Conservation (phyloP, 192 early-diverging fungal genomes). For the Funneliformis geosporum region DNA sequence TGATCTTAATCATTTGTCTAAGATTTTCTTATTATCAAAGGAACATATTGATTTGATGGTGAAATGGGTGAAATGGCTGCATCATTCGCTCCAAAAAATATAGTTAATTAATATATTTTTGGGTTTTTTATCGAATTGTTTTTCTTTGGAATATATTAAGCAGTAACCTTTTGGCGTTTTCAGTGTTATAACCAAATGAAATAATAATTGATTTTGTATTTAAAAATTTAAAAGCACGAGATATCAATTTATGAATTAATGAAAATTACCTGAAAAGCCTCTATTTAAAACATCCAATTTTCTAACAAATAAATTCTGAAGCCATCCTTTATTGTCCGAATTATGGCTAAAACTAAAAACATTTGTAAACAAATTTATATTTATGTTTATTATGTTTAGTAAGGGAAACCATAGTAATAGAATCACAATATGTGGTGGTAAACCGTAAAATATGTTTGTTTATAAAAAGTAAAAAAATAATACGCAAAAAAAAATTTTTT, state of each 20-base stretch:
- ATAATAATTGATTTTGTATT: neutral
- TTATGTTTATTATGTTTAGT: too few species aligned
- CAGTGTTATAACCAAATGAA: constrained; percentile 65
- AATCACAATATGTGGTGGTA: too few species aligned
- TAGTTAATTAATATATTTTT: constrained; percentile 58
- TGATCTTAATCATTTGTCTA: constrained; percentile 54
- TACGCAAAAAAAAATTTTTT: too few species aligned
- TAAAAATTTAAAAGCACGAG: neutral
- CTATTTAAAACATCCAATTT: constrained; percentile 74
- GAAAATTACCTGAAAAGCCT: constrained; percentile 68
- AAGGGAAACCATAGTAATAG: too few species aligned
- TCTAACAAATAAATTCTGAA: neutral
- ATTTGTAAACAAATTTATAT: neutral
- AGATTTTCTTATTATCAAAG: constrained; percentile 63
- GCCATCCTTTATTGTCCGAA: constrained; percentile 6
- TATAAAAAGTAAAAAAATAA: too few species aligned
- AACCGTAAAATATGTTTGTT: too few species aligned
- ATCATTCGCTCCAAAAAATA: constrained; percentile 88
- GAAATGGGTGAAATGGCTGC: constrained; percentile 56
- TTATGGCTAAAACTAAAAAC: neutral
- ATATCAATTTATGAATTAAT: neutral
- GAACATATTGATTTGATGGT: constrained; percentile 56
- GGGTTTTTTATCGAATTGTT: constrained; percentile 30
- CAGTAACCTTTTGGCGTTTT: constrained; percentile 56
- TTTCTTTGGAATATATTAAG: constrained; percentile 54